Percentiles rank a stretch among this genome's conserved stretches.
Evolutionary conservation across 139 green algal species (phyloP).

Genomic region (Ettlia oleoabundans): DNA sequence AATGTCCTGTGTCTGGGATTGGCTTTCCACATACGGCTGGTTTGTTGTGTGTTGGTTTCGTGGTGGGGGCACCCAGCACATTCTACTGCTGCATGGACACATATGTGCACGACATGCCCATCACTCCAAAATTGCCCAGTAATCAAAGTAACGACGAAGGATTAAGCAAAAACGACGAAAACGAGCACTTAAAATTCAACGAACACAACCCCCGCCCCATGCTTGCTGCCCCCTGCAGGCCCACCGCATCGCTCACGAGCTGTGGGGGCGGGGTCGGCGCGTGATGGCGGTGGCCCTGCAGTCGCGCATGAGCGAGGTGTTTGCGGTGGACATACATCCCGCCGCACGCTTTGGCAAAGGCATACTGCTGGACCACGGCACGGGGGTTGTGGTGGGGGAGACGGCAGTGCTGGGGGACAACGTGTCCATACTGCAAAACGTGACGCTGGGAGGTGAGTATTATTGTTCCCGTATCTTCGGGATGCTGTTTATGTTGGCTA

Average conservation of each 20-base stretch:
- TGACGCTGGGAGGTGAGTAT: constrained; percentile 95
- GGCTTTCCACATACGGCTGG: too few species aligned
- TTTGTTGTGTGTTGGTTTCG: too few species aligned
- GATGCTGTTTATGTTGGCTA: not conserved
- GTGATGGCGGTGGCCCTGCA: constrained; percentile 84
- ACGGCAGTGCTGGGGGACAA: constrained; percentile 94
- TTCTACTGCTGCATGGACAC: too few species aligned
- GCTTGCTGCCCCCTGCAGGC: constrained; percentile 20
- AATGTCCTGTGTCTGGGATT: too few species aligned
- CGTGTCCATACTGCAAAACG: constrained; percentile 95
- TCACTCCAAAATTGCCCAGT: too few species aligned
- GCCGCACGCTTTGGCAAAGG: constrained; percentile 92
- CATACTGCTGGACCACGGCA: constrained; percentile 95
- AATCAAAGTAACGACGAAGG: too few species aligned
- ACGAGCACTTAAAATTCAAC: too few species aligned
- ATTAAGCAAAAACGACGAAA: too few species aligned
- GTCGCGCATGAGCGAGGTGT: constrained; percentile 71
- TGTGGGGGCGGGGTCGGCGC: constrained; percentile 82
- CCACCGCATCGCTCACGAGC: constrained; percentile 90
- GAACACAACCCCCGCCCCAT: too few species aligned
- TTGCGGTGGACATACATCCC: constrained; percentile 96
- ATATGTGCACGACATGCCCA: too few species aligned
- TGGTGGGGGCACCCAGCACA: too few species aligned
- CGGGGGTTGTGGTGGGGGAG: constrained; percentile 90
- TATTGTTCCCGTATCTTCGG: too few species aligned